Percentiles rank a stretch among this genome's conserved stretches.
These are phyloP conservation scores for Neurospora sp. DNA, from an alignment of 495 filamentous ascomycete genomes.

Conservation along the genomic window DNA sequence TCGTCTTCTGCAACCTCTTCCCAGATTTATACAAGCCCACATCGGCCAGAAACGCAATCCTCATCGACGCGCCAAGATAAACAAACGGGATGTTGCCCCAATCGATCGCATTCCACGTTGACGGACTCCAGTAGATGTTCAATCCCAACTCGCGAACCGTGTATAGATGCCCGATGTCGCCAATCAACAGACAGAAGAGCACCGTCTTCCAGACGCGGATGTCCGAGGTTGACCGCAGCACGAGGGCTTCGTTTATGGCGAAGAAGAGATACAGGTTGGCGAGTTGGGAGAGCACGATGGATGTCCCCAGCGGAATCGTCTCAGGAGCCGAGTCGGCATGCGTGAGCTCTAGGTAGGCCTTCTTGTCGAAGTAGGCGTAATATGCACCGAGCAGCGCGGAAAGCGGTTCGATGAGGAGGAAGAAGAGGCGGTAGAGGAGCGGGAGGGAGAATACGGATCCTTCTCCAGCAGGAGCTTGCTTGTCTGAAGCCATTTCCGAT, in stretches of 20 bases:
- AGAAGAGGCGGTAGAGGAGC: constrained; percentile 47
- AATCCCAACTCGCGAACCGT: constrained; percentile 40
- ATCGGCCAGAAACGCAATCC: constrained; percentile 45
- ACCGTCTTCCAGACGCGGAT: constrained; percentile 53
- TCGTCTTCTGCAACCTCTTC: constrained; percentile 9
- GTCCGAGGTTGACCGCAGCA: constrained; percentile 53
- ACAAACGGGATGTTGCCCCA: constrained; percentile 56
- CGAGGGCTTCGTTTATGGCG: constrained; percentile 57
- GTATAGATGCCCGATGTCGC: constrained; percentile 59
- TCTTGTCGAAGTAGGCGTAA: constrained; percentile 46
- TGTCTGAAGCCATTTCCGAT: constrained; percentile 1
- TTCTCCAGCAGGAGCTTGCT: not conserved
- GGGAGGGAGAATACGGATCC: constrained; percentile 26
- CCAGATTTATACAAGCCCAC: constrained; percentile 31
- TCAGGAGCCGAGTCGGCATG: constrained; percentile 35
- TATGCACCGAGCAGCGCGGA: constrained; percentile 56
- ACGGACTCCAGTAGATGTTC: constrained; percentile 45
- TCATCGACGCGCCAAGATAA: constrained; percentile 45
- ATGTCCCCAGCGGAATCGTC: constrained; percentile 31
- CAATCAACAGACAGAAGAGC: constrained; percentile 50
- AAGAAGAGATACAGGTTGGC: constrained; percentile 58
- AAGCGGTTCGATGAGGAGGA: constrained; percentile 57
- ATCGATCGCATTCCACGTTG: constrained; percentile 53
- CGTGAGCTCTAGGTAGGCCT: constrained; percentile 48
- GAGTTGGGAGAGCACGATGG: constrained; percentile 50